Percentiles rank a stretch among this genome's conserved stretches.
Evolutionary conservation across 768 basidiomycete species (phyloP).

Genomic region (Lactifluus echinatus): DNA sequence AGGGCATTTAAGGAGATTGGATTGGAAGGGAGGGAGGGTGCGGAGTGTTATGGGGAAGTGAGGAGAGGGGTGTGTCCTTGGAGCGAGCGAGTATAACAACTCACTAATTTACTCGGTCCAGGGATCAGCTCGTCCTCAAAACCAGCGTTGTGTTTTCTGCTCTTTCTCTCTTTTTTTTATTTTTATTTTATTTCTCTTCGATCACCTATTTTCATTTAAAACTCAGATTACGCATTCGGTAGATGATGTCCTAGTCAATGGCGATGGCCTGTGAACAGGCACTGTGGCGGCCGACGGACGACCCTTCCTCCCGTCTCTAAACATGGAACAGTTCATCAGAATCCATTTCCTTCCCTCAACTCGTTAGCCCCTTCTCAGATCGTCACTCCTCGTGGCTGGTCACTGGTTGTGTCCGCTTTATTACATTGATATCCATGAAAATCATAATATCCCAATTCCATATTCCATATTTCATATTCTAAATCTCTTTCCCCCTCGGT

Average conservation of each 20-base stretch:
- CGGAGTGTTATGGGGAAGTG: neutral
- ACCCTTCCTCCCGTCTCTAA: neutral
- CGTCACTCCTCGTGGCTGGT: slow-evolving; percentile 16
- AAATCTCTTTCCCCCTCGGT: neutral
- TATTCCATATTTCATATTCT: slow-evolving; percentile 3
- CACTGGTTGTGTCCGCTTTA: slow-evolving; percentile 8
- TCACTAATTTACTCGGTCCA: neutral
- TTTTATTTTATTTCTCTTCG: neutral
- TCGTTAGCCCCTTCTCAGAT: no score
- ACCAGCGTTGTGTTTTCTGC: neutral
- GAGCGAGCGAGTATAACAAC: neutral
- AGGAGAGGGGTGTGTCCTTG: neutral
- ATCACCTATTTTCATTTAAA: neutral
- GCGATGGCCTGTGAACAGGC: neutral
- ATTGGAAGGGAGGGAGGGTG: neutral
- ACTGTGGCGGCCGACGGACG: neutral
- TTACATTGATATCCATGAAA: neutral
- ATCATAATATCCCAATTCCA: neutral
- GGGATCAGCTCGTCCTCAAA: neutral
- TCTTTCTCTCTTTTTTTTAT: neutral
- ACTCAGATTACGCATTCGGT: neutral
- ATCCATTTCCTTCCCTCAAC: neutral
- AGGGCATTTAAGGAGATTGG: slow-evolving; percentile 44
- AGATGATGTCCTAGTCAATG: neutral
- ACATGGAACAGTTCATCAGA: slow-evolving; percentile 8